Percentiles rank a stretch among this genome's conserved stretches.
These are phyloP conservation scores for Fraxinus greggii DNA, from an alignment of 305 asterid genomes.

Conservation along the genomic window DNA sequence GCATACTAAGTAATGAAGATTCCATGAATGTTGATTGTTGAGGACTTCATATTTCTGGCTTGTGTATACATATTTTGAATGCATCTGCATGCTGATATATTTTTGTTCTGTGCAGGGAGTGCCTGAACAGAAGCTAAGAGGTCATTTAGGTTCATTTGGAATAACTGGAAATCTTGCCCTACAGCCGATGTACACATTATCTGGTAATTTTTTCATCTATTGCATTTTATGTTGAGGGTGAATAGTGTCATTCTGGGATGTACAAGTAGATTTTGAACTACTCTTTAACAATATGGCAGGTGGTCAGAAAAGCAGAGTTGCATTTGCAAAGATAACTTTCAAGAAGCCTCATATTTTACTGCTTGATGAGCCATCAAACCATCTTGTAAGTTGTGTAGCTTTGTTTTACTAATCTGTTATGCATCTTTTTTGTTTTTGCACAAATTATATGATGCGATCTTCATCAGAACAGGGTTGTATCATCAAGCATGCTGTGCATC, in stretches of 20 bases:
- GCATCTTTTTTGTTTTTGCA: slow-evolving; percentile 3
- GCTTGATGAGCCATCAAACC: slow-evolving; percentile 97
- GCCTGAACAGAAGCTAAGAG: slow-evolving; percentile 92
- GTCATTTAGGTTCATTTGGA: slow-evolving; percentile 95
- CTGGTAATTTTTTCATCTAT: slow-evolving; percentile 50
- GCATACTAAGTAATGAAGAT: background rate
- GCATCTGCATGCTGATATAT: slow-evolving; percentile 5
- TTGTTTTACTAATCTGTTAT: background rate
- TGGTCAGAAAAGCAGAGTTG: slow-evolving; percentile 99
- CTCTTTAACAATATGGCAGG: slow-evolving; percentile 50
- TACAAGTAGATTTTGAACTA: slow-evolving; percentile 18
- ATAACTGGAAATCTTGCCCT: slow-evolving; percentile 98
- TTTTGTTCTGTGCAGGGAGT: slow-evolving; percentile 74
- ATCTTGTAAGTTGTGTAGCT: slow-evolving; percentile 66
- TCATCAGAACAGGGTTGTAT: background rate
- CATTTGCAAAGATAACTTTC: slow-evolving; percentile 97
- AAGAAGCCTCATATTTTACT: slow-evolving; percentile 94
- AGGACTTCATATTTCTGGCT: background rate
- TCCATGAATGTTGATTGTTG: background rate
- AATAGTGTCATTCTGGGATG: slow-evolving; percentile 13
- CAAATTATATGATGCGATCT: background rate
- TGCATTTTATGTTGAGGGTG: slow-evolving; percentile 7
- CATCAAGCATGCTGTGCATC: slow-evolving; percentile 14
- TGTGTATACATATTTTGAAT: slow-evolving; percentile 2
- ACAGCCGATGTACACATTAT: slow-evolving; percentile 98